Evolutionary conservation across 2,329 filamentous ascomycete species (phyloP).

Genomic region (Fonsecaea monophora): DNA sequence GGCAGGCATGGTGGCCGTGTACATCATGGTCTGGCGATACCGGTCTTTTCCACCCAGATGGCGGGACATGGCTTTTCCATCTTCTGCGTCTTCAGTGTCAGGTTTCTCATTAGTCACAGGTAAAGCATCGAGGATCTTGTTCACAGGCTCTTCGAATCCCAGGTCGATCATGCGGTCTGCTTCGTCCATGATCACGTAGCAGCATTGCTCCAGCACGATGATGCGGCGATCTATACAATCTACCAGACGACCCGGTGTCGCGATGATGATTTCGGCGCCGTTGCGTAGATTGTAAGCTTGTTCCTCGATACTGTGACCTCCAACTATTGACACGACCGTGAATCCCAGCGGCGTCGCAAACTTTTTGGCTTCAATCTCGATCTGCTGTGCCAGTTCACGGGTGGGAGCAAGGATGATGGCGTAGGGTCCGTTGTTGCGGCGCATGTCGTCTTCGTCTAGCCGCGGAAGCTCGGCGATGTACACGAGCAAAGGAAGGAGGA

Average conservation of each 20-base stretch:
- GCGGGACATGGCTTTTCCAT: slow-evolving; percentile 81
- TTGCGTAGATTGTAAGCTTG: slow-evolving; percentile 89
- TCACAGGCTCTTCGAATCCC: slow-evolving; percentile 96
- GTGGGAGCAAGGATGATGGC: slow-evolving; percentile 97
- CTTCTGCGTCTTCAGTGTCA: slow-evolving; percentile 88
- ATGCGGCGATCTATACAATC: slow-evolving; percentile 95
- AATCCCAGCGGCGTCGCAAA: slow-evolving; percentile 91
- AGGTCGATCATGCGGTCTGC: slow-evolving; percentile 99
- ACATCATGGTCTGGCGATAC: slow-evolving; percentile 99
- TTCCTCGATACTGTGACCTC: slow-evolving; percentile 93
- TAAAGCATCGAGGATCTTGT: slow-evolving; percentile 94
- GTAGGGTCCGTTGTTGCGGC: slow-evolving; percentile 94
- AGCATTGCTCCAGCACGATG: slow-evolving; percentile 92
- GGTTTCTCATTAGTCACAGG: slow-evolving; percentile 95
- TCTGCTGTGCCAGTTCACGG: slow-evolving; percentile 96
- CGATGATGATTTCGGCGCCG: slow-evolving; percentile 96
- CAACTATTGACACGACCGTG: slow-evolving; percentile 95
- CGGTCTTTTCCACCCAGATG: slow-evolving; percentile 76
- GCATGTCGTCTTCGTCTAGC: slow-evolving; percentile 78
- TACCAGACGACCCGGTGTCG: slow-evolving; percentile 94
- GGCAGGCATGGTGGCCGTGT: slow-evolving; percentile 96
- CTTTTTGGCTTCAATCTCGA: slow-evolving; percentile 90
- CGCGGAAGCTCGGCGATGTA: slow-evolving; percentile 92
- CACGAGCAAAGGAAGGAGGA: slow-evolving; percentile 86
- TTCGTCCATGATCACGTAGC: slow-evolving; percentile 99